A percentile compares a stretch with the other conserved stretches of the same genome.
phyloP scores from a whole-genome alignment of 768 basidiomycete genomes.

The Rhodotorula graminis region DNA sequence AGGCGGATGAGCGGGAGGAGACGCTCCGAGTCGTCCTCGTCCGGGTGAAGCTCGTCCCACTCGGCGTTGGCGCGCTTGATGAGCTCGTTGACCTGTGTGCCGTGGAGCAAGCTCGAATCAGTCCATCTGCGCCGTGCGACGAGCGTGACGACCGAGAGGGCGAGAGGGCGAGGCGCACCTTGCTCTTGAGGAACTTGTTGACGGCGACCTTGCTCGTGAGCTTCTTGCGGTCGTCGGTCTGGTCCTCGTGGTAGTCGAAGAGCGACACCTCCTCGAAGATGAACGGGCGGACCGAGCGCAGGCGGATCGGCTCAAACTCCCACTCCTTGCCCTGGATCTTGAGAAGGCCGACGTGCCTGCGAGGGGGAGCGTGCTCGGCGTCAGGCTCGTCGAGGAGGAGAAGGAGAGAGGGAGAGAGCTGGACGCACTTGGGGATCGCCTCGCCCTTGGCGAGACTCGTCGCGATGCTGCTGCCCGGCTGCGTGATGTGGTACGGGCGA shows the following conservation, averaged over 20 bases:
- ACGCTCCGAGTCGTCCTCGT: conserved; percentile 53
- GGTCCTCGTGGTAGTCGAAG: conserved; percentile 69
- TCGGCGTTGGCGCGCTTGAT: conserved; percentile 70
- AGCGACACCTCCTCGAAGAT: conserved; percentile 77
- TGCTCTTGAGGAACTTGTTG: conserved; percentile 20
- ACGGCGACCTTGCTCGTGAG: conserved; percentile 62
- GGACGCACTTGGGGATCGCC: conserved; percentile 72
- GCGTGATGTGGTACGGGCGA: conserved; percentile 83
- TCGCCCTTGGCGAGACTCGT: conserved; percentile 93
- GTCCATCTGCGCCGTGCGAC: background rate
- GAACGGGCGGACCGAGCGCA: conserved; percentile 91
- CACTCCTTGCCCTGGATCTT: conserved; percentile 84
- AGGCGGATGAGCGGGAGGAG: conserved; percentile 59
- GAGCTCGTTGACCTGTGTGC: conserved; percentile 64
- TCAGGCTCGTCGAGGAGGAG: too few species aligned
- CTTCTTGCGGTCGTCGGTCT: conserved; percentile 69
- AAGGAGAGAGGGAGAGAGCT: background rate
- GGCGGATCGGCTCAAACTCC: conserved; percentile 72
- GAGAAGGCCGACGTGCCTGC: conserved; percentile 83
- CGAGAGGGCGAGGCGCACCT: background rate
- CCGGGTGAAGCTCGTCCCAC: conserved; percentile 71
- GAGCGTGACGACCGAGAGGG: too few species aligned
- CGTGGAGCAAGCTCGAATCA: background rate
- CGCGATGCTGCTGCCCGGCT: conserved; percentile 92
- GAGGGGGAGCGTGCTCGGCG: background rate